Base-by-base conservation (phyloP, 441 rosid species). In the Pelargonium fulgidum region DNA sequence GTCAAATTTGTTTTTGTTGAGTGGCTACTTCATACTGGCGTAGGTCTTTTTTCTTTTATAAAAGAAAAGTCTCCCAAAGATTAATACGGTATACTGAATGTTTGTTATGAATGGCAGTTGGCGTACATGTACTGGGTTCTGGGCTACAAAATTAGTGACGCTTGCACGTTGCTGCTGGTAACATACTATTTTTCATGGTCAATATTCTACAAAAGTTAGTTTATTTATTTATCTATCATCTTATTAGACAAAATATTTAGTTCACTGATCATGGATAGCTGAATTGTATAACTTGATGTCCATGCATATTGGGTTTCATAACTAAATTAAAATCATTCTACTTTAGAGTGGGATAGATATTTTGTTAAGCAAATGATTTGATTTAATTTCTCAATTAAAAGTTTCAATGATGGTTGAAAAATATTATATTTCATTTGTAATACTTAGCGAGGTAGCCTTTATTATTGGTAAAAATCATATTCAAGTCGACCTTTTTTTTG, bases 111-210 rank as follows among this genome's bases (percentile, higher is more conserved):
- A 75, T 76, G 68, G 63, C 95, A 93, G 96, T 39, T 93, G 84
- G 89, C 99, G 45, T 89, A 87, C 84, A 89, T 93, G 95, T 88
- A 87, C 80, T 93, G 99, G 99, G 85, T 89, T 79, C 95, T 77
- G 77, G 95, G 90, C 72, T 89, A 91, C 80, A 88, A 85, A 84
- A 92, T 93, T 16, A 80, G 70, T 68, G 88, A 88, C 16, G 97
- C 96, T 70, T 78, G 85, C 77, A 82, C 58, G 68, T 63, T 86
- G 71, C 92, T 93, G 48, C 80, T 81, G 93, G 99, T 93, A 91
- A 83, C 71, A 70, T 54, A 65, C 26, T 66, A 67, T 68, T 73
- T 56, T 24, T 26, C 42, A 71, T 56, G 56, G 56, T 4, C 56
- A 48, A 4, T 48, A 48, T 48, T 11, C 6, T 48, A 48, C 56